These are phyloP conservation scores for Triangularia setosa DNA, from an alignment of 2,329 filamentous ascomycete species.

Conservation along the genomic window DNA sequence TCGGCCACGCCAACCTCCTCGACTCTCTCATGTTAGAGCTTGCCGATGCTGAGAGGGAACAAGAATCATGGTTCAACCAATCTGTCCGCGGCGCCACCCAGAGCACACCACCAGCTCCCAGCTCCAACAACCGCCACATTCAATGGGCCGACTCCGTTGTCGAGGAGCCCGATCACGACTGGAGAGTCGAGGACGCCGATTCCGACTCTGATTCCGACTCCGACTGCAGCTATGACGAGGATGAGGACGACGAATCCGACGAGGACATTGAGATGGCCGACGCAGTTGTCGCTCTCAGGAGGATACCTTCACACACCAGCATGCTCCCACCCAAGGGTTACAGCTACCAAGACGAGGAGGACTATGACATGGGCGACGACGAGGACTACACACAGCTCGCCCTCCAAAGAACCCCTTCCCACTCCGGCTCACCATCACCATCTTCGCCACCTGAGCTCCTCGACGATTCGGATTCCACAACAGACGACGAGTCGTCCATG, in stretches of 20 bases:
- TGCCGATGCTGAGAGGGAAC: conserved; percentile 88
- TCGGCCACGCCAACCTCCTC: conserved; percentile 97
- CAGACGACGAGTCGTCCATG: conserved; percentile 69
- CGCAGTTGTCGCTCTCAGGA: conserved; percentile 42
- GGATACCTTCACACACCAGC: conserved; percentile 38
- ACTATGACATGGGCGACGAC: conserved; percentile 53
- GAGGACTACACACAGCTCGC: conserved; percentile 63
- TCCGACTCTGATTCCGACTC: conserved; percentile 51
- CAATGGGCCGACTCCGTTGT: conserved; percentile 78
- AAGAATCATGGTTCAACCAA: conserved; percentile 97
- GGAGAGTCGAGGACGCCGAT: conserved; percentile 61
- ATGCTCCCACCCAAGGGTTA: conserved; percentile 24
- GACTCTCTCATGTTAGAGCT: conserved; percentile 88
- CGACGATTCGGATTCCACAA: conserved; percentile 64
- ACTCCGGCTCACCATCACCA: conserved; percentile 51
- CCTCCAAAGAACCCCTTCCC: conserved; percentile 66
- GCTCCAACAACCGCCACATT: conserved; percentile 64
- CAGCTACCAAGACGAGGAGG: conserved; percentile 39
- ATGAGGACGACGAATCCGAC: conserved; percentile 37
- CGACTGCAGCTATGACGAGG: conserved; percentile 44
- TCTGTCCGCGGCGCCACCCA: conserved; percentile 73
- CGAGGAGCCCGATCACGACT: conserved; percentile 70
- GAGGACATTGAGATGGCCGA: conserved; percentile 57
- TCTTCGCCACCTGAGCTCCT: conserved; percentile 71
- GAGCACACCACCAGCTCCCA: conserved; percentile 27